A percentile compares a stretch with the other conserved stretches of the same genome.
These are phyloP conservation scores for Aspergillus sp. DNA, from an alignment of 2,329 filamentous ascomycete species.

Conservation along the genomic window DNA sequence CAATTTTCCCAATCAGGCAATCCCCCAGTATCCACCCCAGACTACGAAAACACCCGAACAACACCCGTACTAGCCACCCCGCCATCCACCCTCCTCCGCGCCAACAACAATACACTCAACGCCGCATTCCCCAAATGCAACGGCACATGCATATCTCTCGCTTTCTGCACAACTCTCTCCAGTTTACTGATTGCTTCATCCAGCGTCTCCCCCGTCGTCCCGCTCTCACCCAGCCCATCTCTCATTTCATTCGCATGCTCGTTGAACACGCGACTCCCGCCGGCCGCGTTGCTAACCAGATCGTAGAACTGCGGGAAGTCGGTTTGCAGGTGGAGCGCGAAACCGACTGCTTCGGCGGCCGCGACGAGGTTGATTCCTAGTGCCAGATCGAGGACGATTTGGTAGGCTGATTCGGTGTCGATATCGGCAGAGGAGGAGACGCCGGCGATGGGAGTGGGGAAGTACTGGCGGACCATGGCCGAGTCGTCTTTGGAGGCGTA, in stretches of 20 bases:
- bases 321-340: slow-evolving; percentile 40
- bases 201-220: slow-evolving; percentile 29
- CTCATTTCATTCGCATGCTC: slow-evolving; percentile 33
- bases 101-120: slow-evolving; percentile 27
- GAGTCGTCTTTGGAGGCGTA: slow-evolving; percentile 51
- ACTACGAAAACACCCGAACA: slow-evolving; percentile 21
- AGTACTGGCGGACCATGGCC: slow-evolving; percentile 50
- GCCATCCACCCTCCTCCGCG: slow-evolving; percentile 26
- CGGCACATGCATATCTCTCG: slow-evolving; percentile 32
- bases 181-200: slow-evolving; percentile 33
- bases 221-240: slow-evolving; percentile 18
- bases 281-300: slow-evolving; percentile 43
- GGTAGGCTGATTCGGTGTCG: slow-evolving; percentile 27
- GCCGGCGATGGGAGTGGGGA: slow-evolving; percentile 33
- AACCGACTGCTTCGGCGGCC: slow-evolving; percentile 43
- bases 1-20: neutral
- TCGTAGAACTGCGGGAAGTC: slow-evolving; percentile 41
- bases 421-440: slow-evolving; percentile 27
- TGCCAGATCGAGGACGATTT: slow-evolving; percentile 40
- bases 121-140: slow-evolving; percentile 33
- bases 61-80: slow-evolving; percentile 25
- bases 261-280: slow-evolving; percentile 41
- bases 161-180: slow-evolving; percentile 38
- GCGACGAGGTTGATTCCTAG: slow-evolving; percentile 44
- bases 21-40: neutral